Conservation (phyloP, 768 basidiomycete species). For the Suillus tomentosus region DNA sequence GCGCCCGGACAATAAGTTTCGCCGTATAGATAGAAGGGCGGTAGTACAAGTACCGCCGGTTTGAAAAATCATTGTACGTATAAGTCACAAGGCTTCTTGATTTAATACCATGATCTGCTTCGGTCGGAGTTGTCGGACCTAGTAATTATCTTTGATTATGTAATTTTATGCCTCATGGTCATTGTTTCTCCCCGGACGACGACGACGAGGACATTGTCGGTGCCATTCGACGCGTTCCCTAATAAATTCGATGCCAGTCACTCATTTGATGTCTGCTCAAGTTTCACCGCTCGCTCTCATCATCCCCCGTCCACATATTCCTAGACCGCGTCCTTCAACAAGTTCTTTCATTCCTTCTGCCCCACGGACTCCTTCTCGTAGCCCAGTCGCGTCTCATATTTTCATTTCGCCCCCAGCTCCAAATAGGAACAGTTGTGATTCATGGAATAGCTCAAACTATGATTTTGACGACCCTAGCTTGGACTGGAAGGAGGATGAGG, state of each 20-base stretch:
- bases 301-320: constrained; percentile 55
- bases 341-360: constrained; percentile 35
- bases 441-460: constrained; percentile 81
- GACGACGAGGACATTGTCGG: constrained; percentile 4
- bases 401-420: constrained; percentile 46
- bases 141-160: not conserved
- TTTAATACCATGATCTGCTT: not conserved
- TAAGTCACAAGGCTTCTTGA: not conserved
- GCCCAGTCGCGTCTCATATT: constrained; percentile 54
- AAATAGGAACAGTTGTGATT: constrained; percentile 71
- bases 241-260: constrained; percentile 44
- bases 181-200: constrained; percentile 1
- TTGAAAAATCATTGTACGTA: not conserved
- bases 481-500: constrained; percentile 78
- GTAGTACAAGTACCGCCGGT: not conserved
- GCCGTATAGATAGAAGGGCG: not conserved
- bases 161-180: not conserved
- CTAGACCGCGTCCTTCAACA: constrained; percentile 45
- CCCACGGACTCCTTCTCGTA: constrained; percentile 62
- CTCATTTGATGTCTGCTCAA: constrained; percentile 49
- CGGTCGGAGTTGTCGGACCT: constrained; percentile 6
- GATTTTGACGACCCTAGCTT: constrained; percentile 61
- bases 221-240: not conserved
- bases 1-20: not conserved
- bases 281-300: constrained; percentile 61